Evolutionary conservation across 2,329 filamentous ascomycete genomes (phyloP).

Genomic region (Calonectria leucothoes): DNA sequence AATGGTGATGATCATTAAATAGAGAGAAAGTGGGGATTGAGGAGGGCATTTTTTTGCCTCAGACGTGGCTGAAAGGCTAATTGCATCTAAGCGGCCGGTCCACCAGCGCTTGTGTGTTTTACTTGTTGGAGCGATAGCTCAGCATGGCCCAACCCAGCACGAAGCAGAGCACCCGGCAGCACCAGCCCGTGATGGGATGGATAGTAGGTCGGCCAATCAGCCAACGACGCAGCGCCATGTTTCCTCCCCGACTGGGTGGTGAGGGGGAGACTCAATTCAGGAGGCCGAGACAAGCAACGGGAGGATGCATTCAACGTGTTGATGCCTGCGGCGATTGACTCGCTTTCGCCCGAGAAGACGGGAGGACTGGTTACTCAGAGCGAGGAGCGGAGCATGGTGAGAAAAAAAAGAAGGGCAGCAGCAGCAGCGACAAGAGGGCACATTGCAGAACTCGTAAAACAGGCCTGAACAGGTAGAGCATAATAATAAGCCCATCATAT

Average conservation of each 20-base stretch:
- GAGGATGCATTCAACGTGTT: neutral
- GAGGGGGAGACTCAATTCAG: neutral
- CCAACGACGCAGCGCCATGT: constrained; percentile 26
- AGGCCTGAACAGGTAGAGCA: neutral
- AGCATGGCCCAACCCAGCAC: neutral
- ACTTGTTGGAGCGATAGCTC: constrained; percentile 12
- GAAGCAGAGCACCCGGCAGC: neutral
- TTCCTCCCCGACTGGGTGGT: constrained; percentile 2
- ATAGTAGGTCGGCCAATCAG: constrained; percentile 38
- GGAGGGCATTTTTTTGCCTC: constrained; percentile 20
- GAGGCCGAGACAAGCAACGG: neutral
- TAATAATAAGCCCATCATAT: constrained; percentile 18
- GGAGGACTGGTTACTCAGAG: too few relatives aligned
- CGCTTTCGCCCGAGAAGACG: neutral
- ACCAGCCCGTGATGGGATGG: neutral
- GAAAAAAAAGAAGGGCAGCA: neutral
- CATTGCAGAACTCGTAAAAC: neutral
- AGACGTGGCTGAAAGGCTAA: constrained; percentile 23
- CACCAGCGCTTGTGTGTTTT: constrained; percentile 14
- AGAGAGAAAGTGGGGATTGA: constrained; percentile 2
- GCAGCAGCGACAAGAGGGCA: neutral
- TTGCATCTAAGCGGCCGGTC: constrained; percentile 7
- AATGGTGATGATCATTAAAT: constrained; percentile 11
- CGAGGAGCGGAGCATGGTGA: neutral
- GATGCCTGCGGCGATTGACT: neutral